These are phyloP conservation scores for Dalbergia cochinchinensis DNA, from an alignment of 306 rosid genomes.

Conservation along the genomic window DNA sequence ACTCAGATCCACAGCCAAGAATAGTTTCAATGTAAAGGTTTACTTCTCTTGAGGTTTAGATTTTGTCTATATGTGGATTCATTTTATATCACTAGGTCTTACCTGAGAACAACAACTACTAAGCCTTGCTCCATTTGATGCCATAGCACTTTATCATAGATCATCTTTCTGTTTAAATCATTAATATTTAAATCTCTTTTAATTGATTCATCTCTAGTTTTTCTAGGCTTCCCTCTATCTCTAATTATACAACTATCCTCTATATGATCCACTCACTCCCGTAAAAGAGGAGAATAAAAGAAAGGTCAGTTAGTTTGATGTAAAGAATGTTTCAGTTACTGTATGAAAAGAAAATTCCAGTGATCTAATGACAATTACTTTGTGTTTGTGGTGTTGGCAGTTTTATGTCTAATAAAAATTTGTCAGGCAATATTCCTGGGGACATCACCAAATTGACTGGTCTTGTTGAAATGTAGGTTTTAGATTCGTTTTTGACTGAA, in stretches of 20 bases:
- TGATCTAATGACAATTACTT: conserved; percentile 48
- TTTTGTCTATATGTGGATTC: conserved; percentile 25
- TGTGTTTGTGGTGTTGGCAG: conserved; percentile 62
- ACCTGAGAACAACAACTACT: too few species aligned
- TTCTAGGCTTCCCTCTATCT: too few species aligned
- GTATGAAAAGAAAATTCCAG: conserved; percentile 17
- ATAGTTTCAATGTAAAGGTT: conserved; percentile 78
- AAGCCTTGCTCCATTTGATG: too few species aligned
- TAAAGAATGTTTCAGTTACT: conserved; percentile 16
- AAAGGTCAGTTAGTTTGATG: conserved; percentile 4
- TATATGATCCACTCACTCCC: not conserved
- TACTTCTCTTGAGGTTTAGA: conserved; percentile 28
- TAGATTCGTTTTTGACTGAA: conserved; percentile 35
- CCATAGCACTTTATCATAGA: too few species aligned
- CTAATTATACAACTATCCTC: too few species aligned
- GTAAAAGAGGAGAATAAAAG: not conserved
- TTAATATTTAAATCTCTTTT: too few species aligned
- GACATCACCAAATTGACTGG: conserved; percentile 77
- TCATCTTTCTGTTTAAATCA: too few species aligned
- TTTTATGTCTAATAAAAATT: conserved; percentile 73
- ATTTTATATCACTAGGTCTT: too few species aligned
- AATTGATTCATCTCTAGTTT: too few species aligned
- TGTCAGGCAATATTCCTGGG: conserved; percentile 85
- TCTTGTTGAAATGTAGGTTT: conserved; percentile 86
- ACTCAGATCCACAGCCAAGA: conserved; percentile 81